Percentiles rank a stretch among this genome's conserved stretches.
Conservation (phyloP, 2,329 filamentous ascomycete species). For the Pseudodiploospora longispora region DNA sequence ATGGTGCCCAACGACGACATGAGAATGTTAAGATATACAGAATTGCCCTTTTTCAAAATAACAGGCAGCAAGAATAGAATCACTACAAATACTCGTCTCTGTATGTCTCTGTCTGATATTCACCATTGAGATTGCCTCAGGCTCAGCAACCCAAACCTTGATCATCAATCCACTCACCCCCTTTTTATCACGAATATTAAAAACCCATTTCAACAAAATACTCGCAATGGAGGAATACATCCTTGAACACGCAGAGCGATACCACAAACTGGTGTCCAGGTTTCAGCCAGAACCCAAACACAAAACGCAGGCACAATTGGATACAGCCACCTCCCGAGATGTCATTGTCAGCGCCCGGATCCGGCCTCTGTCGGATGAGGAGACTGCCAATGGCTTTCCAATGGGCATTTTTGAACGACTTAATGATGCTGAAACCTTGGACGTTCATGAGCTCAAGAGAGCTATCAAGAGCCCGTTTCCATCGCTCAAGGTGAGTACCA, state of each 20-base stretch:
- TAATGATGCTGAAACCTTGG: conserved; percentile 16
- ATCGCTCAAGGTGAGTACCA: conserved; percentile 21
- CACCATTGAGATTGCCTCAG: background rate
- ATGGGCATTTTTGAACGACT: conserved; percentile 18
- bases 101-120: too few relatives aligned
- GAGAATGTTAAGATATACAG: too few relatives aligned
- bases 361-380: conserved; percentile 28
- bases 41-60: too few relatives aligned
- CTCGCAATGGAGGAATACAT: conserved; percentile 25
- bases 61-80: too few relatives aligned
- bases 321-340: conserved; percentile 13
- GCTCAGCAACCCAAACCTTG: background rate
- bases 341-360: conserved; percentile 30
- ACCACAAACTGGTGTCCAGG: conserved; percentile 17
- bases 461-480: conserved; percentile 19
- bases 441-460: conserved; percentile 30
- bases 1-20: too few relatives aligned
- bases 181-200: too few relatives aligned
- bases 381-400: conserved; percentile 21
- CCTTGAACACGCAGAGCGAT: conserved; percentile 21
- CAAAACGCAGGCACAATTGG: background rate
- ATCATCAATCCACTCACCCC: background rate
- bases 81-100: too few relatives aligned
- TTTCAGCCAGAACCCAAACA: conserved; percentile 16
- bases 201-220: too few relatives aligned